Evolutionary conservation across 2,329 filamentous ascomycete species (phyloP).

Genomic region (Pseudocercospora fijiensis): DNA sequence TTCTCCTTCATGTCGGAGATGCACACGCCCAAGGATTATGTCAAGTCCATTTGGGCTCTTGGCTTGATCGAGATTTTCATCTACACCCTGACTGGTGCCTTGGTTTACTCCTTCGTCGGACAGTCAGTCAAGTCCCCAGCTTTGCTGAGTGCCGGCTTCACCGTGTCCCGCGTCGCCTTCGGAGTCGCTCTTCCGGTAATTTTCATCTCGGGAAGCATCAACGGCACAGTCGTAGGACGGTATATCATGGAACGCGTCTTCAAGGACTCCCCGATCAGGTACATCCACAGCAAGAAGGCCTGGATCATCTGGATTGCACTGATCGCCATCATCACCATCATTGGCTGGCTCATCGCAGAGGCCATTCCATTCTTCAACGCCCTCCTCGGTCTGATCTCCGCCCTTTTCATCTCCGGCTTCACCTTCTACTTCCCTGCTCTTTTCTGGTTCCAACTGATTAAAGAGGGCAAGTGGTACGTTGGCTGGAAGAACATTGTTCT

Average conservation of each 20-base stretch:
- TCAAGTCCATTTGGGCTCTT: constrained; percentile 60
- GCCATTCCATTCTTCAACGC: constrained; percentile 71
- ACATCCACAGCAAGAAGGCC: constrained; percentile 45
- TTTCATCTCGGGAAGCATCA: constrained; percentile 70
- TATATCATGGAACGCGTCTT: constrained; percentile 67
- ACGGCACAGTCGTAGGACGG: constrained; percentile 51
- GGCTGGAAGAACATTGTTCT: constrained; percentile 47
- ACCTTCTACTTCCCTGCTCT: constrained; percentile 42
- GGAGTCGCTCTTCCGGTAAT: constrained; percentile 72
- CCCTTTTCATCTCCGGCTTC: constrained; percentile 69
- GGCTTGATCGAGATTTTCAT: constrained; percentile 62
- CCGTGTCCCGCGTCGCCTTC: constrained; percentile 65
- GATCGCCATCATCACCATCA: constrained; percentile 56
- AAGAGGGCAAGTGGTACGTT: constrained; percentile 50
- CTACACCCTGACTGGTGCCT: constrained; percentile 64
- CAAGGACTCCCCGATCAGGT: constrained; percentile 53
- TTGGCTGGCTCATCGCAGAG: constrained; percentile 69
- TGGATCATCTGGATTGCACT: constrained; percentile 62
- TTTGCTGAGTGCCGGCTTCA: constrained; percentile 59
- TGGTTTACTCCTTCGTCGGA: constrained; percentile 69
- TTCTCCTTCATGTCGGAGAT: constrained; percentile 68
- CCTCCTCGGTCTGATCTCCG: constrained; percentile 63
- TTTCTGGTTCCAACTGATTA: constrained; percentile 48
- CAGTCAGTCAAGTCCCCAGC: constrained; percentile 63
- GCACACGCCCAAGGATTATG: constrained; percentile 61